Conservation (phyloP, 2,329 filamentous ascomycete genomes). For the Cladorrhinum sp. region DNA sequence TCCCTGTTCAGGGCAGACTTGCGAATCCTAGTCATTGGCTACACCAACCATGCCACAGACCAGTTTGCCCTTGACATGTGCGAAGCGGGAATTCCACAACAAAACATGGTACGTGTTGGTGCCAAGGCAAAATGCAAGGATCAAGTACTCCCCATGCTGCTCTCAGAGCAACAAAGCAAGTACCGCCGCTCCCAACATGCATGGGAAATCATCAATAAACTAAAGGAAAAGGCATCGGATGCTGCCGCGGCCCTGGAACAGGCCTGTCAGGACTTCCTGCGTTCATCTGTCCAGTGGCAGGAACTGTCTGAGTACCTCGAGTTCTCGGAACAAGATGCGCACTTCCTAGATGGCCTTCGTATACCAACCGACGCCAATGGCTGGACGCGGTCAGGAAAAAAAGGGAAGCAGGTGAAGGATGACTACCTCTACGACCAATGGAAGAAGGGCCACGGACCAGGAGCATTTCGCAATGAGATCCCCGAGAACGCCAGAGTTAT, state of each 20-base stretch:
- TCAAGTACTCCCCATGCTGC: constrained; percentile 45
- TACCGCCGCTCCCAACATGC: constrained; percentile 34
- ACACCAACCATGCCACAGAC: constrained; percentile 66
- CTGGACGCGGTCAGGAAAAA: constrained; percentile 44
- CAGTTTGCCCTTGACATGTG: constrained; percentile 64
- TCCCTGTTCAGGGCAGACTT: constrained; percentile 50
- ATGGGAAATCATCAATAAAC: constrained; percentile 41
- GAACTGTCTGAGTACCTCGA: constrained; percentile 44
- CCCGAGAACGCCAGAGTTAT: constrained; percentile 34
- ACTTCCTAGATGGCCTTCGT: constrained; percentile 56
- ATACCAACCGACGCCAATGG: constrained; percentile 45
- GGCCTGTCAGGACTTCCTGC: constrained; percentile 17
- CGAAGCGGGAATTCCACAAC: constrained; percentile 51
- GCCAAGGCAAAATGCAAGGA: constrained; percentile 55
- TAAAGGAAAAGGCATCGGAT: constrained; percentile 36
- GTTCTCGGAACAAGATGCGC: constrained; percentile 49
- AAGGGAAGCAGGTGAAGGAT: constrained; percentile 41
- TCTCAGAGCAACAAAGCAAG: constrained; percentile 40
- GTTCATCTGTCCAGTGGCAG: constrained; percentile 13
- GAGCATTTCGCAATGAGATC: constrained; percentile 37
- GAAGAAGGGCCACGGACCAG: constrained; percentile 45
- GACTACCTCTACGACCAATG: constrained; percentile 56
- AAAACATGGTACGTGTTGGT: constrained; percentile 60
- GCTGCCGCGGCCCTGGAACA: constrained; percentile 26
- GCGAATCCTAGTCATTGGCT: constrained; percentile 62